Evolutionary conservation across 371 early-diverging fungal species (phyloP).

Genomic region (Chytridium lagenaria): DNA sequence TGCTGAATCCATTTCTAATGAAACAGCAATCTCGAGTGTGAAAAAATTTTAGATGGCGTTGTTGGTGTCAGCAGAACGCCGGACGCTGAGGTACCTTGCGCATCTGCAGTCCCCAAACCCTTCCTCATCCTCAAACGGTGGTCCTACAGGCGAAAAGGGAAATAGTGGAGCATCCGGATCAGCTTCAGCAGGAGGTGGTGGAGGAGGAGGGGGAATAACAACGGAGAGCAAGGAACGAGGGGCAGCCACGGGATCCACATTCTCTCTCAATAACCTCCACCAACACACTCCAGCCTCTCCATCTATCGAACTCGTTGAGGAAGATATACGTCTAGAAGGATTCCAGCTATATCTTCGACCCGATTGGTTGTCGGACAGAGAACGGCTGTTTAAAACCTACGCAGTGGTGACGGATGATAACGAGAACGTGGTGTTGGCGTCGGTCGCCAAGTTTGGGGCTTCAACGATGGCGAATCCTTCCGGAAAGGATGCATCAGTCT

Average conservation of each 20-base stretch:
- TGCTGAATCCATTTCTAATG: not conserved
- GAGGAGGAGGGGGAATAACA: not conserved
- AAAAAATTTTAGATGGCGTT: not conserved
- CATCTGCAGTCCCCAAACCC: not conserved
- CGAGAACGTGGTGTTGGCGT: slow-evolving; percentile 22
- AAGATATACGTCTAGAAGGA: slow-evolving; percentile 21
- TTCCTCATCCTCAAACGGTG: not conserved
- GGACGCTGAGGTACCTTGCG: not conserved
- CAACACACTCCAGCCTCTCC: not conserved
- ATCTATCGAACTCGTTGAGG: slow-evolving; percentile 3
- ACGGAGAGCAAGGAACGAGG: not conserved
- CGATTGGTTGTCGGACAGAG: slow-evolving; percentile 37
- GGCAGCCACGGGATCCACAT: not conserved
- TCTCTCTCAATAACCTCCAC: not conserved
- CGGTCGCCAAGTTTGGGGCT: slow-evolving; percentile 28
- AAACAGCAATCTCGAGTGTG: not conserved
- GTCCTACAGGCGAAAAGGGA: no score
- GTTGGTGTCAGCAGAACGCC: not conserved
- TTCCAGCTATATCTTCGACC: slow-evolving; percentile 34
- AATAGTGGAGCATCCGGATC: no score
- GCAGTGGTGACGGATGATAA: slow-evolving; percentile 34
- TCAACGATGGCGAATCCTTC: not conserved
- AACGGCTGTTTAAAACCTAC: slow-evolving; percentile 37
- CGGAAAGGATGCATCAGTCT: not conserved
- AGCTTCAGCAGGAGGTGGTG: not conserved